Evolutionary conservation across 306 rosid species (phyloP), one percentile per base, ranked within the genome.

Genomic region (Corylus avellana): DNA sequence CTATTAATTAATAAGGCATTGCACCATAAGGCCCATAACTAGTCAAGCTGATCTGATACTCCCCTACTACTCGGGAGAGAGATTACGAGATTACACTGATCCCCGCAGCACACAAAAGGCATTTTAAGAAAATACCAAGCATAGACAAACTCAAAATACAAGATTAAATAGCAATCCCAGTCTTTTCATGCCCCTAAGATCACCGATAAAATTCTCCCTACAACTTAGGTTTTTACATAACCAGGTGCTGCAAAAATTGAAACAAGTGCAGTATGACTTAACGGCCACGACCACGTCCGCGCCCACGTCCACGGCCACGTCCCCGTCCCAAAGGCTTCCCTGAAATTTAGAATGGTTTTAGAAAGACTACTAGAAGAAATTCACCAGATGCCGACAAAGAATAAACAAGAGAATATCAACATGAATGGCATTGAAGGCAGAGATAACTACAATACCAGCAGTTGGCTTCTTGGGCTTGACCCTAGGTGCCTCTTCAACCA

Each of bases 401-500:
- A 53, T 13, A 3, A 16, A 46, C 8, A 16, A 42, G 1, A 42
- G 46, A 18, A 1, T 49, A 49, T 49, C 64, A 58, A 55, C 58
- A 42, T 12, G 25, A 53, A 11, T 58, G 14, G 29, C n/a, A 25
- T 42, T 20, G 58, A 29, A 9, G 56, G 27, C 50, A 57, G 66
- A 76, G 35, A 62, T 27, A 71, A 64, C 29, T 44, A 29, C 62
- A 80, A 61, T 87, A 92, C 98, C 98, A 27, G 98, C 98, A 84
- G 97, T 91, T 54, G 97, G 93, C 85, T 92, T 94, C 90, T 92
- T 94, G 72, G 98, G 98, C 86, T 94, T 94, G 85, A 94, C 93
- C 81, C 97, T 84, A 13, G 98, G 97, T 11, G 92, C 80, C 85
- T 90, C 94, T 81, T 90, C 94, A n/a, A 88, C 92, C 13, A 90